Conservation (phyloP, 176 grass and related monocot species). For the Avena insularis region DNA sequence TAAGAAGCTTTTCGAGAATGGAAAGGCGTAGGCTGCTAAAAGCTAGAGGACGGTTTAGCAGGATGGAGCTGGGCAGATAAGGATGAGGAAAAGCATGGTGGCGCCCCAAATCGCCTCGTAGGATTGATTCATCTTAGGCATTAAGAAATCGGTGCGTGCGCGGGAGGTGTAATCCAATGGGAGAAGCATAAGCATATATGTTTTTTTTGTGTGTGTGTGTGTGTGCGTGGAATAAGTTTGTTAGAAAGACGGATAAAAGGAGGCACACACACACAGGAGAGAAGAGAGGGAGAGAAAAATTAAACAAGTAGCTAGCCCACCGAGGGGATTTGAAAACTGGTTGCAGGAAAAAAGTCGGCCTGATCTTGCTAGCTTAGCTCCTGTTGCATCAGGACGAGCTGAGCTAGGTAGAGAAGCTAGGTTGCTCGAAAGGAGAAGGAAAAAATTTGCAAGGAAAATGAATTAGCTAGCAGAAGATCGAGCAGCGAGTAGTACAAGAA, state of each 20-base stretch:
- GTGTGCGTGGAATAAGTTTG: constrained; percentile 49
- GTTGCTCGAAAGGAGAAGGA: neutral
- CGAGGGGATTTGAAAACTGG: constrained; percentile 56
- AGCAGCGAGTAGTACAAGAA: constrained; percentile 52
- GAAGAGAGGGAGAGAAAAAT: constrained; percentile 29
- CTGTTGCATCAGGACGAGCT: neutral
- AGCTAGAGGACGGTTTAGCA: constrained; percentile 34
- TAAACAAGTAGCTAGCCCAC: constrained; percentile 52
- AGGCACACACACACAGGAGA: constrained; percentile 15
- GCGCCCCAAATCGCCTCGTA: constrained; percentile 52
- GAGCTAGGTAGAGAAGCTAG: constrained; percentile 14
- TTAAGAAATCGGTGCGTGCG: constrained; percentile 66
- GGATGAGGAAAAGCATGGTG: constrained; percentile 56
- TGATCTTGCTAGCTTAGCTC: neutral
- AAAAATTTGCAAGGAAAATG: neutral
- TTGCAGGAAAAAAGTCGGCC: constrained; percentile 30
- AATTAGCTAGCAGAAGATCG: neutral
- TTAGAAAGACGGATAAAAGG: constrained; percentile 76
- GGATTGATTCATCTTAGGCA: constrained; percentile 44
- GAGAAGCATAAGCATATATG: constrained; percentile 45
- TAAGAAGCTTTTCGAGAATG: constrained; percentile 58
- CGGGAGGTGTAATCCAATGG: constrained; percentile 80
- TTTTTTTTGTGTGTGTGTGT: neutral
- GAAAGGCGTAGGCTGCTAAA: constrained; percentile 50
- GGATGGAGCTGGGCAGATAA: constrained; percentile 70